Base-by-base conservation (phyloP, 148 eudicot species). In the Rhododendron griersonianum region DNA sequence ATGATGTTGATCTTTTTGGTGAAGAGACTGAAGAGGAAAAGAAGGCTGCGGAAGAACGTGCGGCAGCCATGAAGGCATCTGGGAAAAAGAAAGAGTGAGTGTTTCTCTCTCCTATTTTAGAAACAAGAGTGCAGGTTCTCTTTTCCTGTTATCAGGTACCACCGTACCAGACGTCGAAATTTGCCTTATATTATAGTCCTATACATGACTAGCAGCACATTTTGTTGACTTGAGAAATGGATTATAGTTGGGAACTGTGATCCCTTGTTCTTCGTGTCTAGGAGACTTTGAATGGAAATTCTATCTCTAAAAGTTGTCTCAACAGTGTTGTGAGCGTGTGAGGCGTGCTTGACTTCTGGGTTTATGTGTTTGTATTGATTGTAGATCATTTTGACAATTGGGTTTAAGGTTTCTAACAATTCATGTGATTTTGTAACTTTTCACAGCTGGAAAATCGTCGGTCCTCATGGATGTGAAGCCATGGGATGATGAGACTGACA, bases 11-110 rank as follows among this genome's bases (percentile, higher is more conserved):
- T 89, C 93, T 96, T 57, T 96, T 96, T 73, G 99, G 99, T 74
- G 99, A 96, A 83, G 98, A 96, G 92, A 96, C 98, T 7, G 98
- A 96, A 85, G 99, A 96, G 93, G 99, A 96, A 90, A 96, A 96
- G 96, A 89, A 88, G 63, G 99, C 97, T 82, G 93, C 97, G 80
- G 98, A 94, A 88, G 97, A 88, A 78, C 93, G 93, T 80, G 98
- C 98, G 33, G 99, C 98, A 9, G 92, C 96, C 55, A 88, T 86
- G 14, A 94, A 93, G 90, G 92, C 93, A 25, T 84, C 98, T 59
- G 84, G 90, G 19, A 91, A 90, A 85, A 96, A 96, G 96, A 96
- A 96, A 92, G 97, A 94, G 67, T 96, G 82, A 94, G 98, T 88
- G 78, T 33, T 13, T 18, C 50, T 28, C 37, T 84, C 55, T 59